Evolutionary conservation across 306 rosid species (phyloP), one percentile per base, ranked within the genome.

Genomic region (Cajanus cajan): DNA sequence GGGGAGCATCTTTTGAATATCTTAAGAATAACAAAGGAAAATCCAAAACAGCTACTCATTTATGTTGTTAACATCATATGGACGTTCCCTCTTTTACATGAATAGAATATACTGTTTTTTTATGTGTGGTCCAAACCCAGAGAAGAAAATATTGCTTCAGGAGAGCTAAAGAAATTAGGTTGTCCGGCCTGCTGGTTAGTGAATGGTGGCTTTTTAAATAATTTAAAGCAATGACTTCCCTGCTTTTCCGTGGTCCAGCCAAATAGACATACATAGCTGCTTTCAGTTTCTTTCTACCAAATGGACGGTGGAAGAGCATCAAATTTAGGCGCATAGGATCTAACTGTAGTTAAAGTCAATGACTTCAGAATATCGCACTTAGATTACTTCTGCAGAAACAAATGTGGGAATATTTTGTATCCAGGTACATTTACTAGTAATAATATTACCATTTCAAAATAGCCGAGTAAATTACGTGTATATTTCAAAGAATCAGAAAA

Each of bases 231-330:
- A 82, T 40, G 47, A 16, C 52, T 51, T 22, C 13, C 71, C 39
- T 50, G 12, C 21, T 63, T 61, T 51, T 63, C 2, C 40, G 74
- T 70, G 79, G 78, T 65, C 83, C 73, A 18, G 18, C 6, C 15
- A 33, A 52, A 28, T 12, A 63, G 41, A 55, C 28, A 19, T 28
- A 28, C 31, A 28, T 40, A 7, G 19, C 19, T 57, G 19, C 80
- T 66, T 79, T 40, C 33, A 28, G 79, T 65, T 39, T 77, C 61
- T 86, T 66, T 83, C 33, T 72, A 86, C 89, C 87, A 83, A 86
- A 80, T 69, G 80, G 88, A 69, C 86, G 86, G 88, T 74, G 88
- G 68, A 85, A 74, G 19, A 78, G 36, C 77, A 40, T 16, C 22
- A 72, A 51, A 55, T 57, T 64, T 55, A 73, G 51, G 41, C 74